phyloP scores from a whole-genome alignment of 2,329 filamentous ascomycete genomes.

The Botrytis medusae region DNA sequence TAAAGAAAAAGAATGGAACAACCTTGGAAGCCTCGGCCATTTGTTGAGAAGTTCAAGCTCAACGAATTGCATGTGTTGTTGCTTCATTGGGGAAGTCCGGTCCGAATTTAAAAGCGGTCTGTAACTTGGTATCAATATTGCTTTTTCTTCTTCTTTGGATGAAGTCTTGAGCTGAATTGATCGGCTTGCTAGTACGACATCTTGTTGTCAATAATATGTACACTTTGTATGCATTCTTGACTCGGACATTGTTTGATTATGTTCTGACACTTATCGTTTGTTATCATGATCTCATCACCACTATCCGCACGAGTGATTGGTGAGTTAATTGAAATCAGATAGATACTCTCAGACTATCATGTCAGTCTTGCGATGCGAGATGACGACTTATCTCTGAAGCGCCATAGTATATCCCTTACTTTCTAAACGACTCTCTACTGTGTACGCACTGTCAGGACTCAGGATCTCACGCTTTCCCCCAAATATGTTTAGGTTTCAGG shows the following conservation, averaged over 20 bases:
- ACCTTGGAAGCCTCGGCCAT: conserved; percentile 12
- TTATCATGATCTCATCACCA: background rate
- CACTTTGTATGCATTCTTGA: background rate
- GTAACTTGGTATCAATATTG: background rate
- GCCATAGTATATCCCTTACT: background rate
- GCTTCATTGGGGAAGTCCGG: conserved; percentile 10
- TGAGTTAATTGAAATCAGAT: background rate
- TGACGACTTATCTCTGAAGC: background rate
- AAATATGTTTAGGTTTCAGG: background rate
- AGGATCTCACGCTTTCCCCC: background rate
- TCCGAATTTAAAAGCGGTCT: background rate
- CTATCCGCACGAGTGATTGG: background rate
- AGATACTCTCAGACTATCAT: background rate
- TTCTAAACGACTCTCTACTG: background rate
- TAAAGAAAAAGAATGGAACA: conserved; percentile 1
- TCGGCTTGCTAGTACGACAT: background rate
- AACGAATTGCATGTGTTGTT: conserved; percentile 21
- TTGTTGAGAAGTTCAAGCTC: conserved; percentile 21
- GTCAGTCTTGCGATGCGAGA: background rate
- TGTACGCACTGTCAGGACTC: background rate
- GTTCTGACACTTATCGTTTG: background rate
- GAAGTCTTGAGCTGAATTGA: background rate
- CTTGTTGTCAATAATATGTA: background rate
- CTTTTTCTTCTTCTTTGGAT: background rate
- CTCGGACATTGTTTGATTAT: background rate